Percentiles rank a stretch among this genome's conserved stretches.
phyloP scores from a whole-genome alignment of 78 protist species.

The Speleostelium caveatum region DNA sequence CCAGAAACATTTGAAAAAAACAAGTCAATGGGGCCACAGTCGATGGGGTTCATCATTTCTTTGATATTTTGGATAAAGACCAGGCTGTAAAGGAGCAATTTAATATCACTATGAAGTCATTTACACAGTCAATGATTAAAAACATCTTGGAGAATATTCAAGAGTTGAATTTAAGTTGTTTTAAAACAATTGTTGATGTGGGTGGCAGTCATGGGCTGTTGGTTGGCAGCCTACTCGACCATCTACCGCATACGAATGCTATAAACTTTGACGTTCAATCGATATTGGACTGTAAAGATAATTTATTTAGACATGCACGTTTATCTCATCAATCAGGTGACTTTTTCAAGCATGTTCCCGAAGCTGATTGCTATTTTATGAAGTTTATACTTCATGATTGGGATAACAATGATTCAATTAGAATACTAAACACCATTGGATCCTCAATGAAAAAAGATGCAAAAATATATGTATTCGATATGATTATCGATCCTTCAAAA shows the following conservation, averaged over 20 bases:
- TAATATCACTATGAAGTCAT: not conserved
- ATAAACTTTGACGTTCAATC: not conserved
- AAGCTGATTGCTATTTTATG: slow-evolving; percentile 3
- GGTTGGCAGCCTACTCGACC: not conserved
- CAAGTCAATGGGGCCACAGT: not conserved
- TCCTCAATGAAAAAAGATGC: not conserved
- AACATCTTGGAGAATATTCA: not conserved
- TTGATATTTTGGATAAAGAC: not conserved
- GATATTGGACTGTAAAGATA: not conserved
- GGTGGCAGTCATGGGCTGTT: slow-evolving; percentile 27
- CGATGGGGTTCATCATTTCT: not conserved
- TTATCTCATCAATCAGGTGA: not conserved
- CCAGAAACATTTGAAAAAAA: not conserved
- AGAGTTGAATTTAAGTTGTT: not conserved
- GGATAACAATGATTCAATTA: not conserved
- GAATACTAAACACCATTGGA: slow-evolving; percentile 2
- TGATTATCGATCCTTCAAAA: not conserved
- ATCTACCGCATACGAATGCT: not conserved
- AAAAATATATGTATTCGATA: not conserved
- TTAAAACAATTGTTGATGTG: slow-evolving; percentile 7
- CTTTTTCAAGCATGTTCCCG: slow-evolving; percentile 8
- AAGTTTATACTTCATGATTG: slow-evolving; percentile 11
- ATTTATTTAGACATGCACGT: not conserved
- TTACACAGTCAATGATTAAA: not conserved
- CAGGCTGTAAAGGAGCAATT: not conserved